These are phyloP conservation scores for Papilionanthe hybrid DNA, from an alignment of 116 monocot genomes.

Conservation along the genomic window DNA sequence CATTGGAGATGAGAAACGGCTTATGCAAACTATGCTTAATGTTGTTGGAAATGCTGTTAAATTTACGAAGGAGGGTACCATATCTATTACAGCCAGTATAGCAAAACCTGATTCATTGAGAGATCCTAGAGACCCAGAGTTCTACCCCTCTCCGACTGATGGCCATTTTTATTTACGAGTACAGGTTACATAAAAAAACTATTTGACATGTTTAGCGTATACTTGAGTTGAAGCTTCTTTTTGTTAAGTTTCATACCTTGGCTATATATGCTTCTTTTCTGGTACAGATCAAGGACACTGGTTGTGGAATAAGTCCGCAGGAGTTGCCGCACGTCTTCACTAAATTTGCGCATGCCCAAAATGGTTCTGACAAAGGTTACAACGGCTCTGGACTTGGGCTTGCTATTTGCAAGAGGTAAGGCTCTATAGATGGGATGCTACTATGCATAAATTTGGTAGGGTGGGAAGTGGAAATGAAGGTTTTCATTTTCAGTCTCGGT, in stretches of 20 bases:
- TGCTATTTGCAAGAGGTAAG: slow-evolving; percentile 91
- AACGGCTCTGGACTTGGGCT: slow-evolving; percentile 81
- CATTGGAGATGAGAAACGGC: slow-evolving; percentile 77
- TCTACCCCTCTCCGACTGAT: slow-evolving; percentile 45
- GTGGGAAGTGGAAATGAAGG: too few relatives aligned
- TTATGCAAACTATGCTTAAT: slow-evolving; percentile 74
- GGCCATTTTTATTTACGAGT: slow-evolving; percentile 71
- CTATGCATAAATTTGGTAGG: not conserved
- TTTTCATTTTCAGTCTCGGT: too few relatives aligned
- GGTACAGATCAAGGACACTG: slow-evolving; percentile 80
- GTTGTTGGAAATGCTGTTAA: slow-evolving; percentile 85
- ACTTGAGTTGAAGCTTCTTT: not conserved
- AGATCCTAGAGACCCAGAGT: slow-evolving; percentile 43
- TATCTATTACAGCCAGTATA: slow-evolving; percentile 64
- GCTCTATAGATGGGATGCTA: not conserved
- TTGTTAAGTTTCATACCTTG: not conserved
- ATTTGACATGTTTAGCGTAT: not conserved
- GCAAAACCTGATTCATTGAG: slow-evolving; percentile 50
- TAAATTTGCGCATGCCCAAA: slow-evolving; percentile 59
- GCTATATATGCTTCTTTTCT: not conserved
- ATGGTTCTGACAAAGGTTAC: slow-evolving; percentile 30
- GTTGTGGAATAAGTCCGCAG: slow-evolving; percentile 78
- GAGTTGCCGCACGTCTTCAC: slow-evolving; percentile 78
- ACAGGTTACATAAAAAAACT: slow-evolving; percentile 37
- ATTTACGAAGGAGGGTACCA: slow-evolving; percentile 77